phyloP scores from a whole-genome alignment of 805 yeast genomes.

The Henningerozyma blattae region DNA sequence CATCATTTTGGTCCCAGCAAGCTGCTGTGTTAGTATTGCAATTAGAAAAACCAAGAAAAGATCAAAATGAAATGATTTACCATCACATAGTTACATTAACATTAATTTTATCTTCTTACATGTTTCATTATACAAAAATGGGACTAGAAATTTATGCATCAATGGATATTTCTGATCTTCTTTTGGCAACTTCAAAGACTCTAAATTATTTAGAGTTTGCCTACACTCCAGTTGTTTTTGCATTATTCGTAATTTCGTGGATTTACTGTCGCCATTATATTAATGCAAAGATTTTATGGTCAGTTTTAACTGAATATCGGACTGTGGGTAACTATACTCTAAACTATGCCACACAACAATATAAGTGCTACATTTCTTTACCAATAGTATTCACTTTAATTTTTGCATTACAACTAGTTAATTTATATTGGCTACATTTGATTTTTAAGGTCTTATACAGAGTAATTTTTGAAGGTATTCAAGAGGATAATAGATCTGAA shows the following conservation, averaged over 20 bases:
- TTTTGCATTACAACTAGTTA: slow-evolving; percentile 72
- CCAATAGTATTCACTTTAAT: slow-evolving; percentile 75
- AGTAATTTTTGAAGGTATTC: slow-evolving; percentile 43
- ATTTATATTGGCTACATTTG: slow-evolving; percentile 77
- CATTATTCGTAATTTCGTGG: slow-evolving; percentile 66
- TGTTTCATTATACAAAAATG: slow-evolving; percentile 94
- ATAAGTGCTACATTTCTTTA: slow-evolving; percentile 93
- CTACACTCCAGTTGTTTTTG: slow-evolving; percentile 51
- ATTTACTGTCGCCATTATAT: slow-evolving; percentile 79
- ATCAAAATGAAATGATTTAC: slow-evolving; percentile 77
- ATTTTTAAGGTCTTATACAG: slow-evolving; percentile 70
- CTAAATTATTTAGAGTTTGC: slow-evolving; percentile 70
- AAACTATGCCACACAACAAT: slow-evolving; percentile 83
- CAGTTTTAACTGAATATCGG: slow-evolving; percentile 73
- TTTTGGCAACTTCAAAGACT: slow-evolving; percentile 75
- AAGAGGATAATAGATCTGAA: slow-evolving; percentile 79
- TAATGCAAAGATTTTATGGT: slow-evolving; percentile 71
- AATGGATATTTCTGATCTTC: slow-evolving; percentile 92
- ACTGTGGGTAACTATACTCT: slow-evolving; percentile 74
- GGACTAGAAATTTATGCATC: slow-evolving; percentile 85
- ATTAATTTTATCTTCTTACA: slow-evolving; percentile 74
- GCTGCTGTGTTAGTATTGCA: slow-evolving; percentile 70
- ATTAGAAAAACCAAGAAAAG: slow-evolving; percentile 92
- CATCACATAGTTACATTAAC: slow-evolving; percentile 90
- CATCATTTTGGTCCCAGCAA: slow-evolving; percentile 97